phyloP scores from a whole-genome alignment of 176 grass and related monocot genomes.

The Secale cereale region DNA sequence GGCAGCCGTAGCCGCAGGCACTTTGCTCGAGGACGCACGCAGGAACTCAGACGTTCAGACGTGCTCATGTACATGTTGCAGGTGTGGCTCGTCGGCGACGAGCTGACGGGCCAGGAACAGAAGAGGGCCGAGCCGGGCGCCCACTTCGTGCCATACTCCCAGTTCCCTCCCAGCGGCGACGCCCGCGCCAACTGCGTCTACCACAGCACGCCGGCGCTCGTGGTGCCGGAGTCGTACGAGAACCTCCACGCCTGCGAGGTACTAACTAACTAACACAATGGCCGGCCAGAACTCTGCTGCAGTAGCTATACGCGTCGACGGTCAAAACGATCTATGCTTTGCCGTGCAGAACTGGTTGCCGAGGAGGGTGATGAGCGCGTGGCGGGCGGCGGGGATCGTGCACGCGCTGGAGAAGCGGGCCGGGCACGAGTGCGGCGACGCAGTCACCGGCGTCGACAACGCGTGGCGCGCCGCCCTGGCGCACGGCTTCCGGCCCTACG shows the following conservation, averaged over 20 bases:
- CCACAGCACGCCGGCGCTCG: conserved; percentile 57
- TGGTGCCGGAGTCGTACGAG: conserved; percentile 47
- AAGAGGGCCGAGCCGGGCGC: conserved; percentile 35
- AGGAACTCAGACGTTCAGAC: background rate
- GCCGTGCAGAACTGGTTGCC: conserved; percentile 77
- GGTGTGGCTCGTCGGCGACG: conserved; percentile 62
- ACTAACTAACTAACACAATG: too few species aligned
- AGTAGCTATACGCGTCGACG: too few species aligned
- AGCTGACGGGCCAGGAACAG: conserved; percentile 47
- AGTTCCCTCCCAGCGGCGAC: conserved; percentile 41
- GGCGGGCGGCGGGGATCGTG: conserved; percentile 78
- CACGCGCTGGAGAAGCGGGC: conserved; percentile 65
- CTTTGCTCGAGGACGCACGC: background rate
- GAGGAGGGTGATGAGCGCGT: conserved; percentile 84
- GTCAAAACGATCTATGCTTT: too few species aligned
- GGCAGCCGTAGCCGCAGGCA: too few species aligned
- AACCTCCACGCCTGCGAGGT: conserved; percentile 83
- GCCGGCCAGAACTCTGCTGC: too few species aligned
- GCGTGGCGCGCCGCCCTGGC: conserved; percentile 51
- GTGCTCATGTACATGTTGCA: background rate
- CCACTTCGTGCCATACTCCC: conserved; percentile 64
- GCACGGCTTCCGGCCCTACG: conserved; percentile 61
- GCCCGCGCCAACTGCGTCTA: conserved; percentile 48
- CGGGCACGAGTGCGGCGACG: conserved; percentile 72
- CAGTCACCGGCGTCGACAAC: conserved; percentile 51